Conservation (phyloP, 495 filamentous ascomycete species). For the Penicillium taxi region DNA sequence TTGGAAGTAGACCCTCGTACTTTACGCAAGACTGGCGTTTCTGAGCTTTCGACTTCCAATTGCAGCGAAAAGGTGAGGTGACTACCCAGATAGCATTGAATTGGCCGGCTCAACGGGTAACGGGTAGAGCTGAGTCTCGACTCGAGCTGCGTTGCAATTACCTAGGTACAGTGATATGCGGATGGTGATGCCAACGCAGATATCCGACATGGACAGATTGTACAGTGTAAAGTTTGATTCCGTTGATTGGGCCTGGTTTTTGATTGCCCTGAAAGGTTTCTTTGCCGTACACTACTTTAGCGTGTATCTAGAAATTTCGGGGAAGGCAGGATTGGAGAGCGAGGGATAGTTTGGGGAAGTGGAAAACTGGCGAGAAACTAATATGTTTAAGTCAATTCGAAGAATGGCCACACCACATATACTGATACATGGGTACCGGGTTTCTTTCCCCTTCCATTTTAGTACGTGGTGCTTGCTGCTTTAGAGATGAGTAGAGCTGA, state of each 20-base stretch:
- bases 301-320: no score
- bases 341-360: conserved; percentile 5
- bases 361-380: conserved; percentile 7
- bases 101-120: conserved; percentile 11
- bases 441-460: no score
- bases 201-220: no score
- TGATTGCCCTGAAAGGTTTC: no score
- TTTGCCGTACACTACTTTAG: background rate
- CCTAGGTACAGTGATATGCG: conserved; percentile 21
- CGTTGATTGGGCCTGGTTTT: no score
- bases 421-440: conserved; percentile 15
- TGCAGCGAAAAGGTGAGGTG: conserved; percentile 23
- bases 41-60: conserved; percentile 21
- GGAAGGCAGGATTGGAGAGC: conserved; percentile 1
- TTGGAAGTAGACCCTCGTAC: conserved; percentile 16
- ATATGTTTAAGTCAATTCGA: conserved; percentile 9
- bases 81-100: conserved; percentile 29
- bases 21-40: conserved; percentile 7
- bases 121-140: conserved; percentile 17
- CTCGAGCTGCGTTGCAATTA: conserved; percentile 9
- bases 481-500: no score
- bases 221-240: no score
- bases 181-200: conserved; percentile 23
- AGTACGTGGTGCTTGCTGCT: no score
- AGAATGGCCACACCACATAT: conserved; percentile 15